Conservation (phyloP, 257 asterid genomes). For the Petunia axillaris region DNA sequence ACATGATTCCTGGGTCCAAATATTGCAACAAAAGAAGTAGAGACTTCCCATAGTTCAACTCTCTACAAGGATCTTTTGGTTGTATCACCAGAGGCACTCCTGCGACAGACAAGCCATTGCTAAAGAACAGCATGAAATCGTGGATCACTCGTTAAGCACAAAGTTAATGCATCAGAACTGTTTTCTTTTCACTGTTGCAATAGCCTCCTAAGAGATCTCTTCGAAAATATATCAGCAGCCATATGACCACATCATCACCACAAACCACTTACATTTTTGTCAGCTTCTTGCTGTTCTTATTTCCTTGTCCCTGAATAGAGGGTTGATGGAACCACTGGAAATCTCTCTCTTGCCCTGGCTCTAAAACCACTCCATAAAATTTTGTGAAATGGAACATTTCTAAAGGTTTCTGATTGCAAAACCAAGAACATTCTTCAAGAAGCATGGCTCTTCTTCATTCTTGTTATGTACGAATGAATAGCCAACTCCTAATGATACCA, state of each 20-base stretch:
- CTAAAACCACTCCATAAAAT: too few species aligned
- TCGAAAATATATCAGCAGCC: neutral
- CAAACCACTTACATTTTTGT: neutral
- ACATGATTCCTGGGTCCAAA: neutral
- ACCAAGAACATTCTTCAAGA: neutral
- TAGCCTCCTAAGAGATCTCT: neutral
- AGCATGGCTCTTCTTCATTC: neutral
- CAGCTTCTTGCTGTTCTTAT: neutral
- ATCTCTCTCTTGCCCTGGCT: neutral
- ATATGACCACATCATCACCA: neutral
- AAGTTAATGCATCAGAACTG: neutral
- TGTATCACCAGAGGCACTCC: neutral
- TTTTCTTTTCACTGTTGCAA: neutral
- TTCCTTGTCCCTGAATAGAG: neutral
- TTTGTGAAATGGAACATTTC: too few species aligned
- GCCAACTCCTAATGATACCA: neutral
- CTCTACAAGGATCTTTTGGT: neutral
- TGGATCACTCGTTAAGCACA: neutral
- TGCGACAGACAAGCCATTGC: neutral
- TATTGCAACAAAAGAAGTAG: neutral
- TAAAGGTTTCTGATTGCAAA: too few species aligned
- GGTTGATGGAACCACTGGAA: neutral
- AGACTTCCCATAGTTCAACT: neutral
- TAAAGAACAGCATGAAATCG: neutral
- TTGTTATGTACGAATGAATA: slow-evolving; percentile 1